phyloP scores from a whole-genome alignment of 768 basidiomycete species.

The Tricholoma bakamatsutake region DNA sequence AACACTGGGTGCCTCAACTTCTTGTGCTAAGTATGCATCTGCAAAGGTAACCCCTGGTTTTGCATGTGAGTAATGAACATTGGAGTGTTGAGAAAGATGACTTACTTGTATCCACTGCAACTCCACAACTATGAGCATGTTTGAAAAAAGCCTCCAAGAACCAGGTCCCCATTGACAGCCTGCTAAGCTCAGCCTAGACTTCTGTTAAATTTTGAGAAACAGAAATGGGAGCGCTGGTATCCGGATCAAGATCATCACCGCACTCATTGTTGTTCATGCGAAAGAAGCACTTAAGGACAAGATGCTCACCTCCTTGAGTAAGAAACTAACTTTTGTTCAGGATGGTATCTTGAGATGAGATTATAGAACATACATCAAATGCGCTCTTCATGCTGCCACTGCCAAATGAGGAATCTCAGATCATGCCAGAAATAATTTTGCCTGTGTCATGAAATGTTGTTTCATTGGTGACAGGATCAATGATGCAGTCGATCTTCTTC shows the following conservation, averaged over 20 bases:
- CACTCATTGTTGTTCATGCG: background rate
- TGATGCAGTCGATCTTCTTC: background rate
- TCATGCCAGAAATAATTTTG: background rate
- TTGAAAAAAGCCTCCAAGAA: background rate
- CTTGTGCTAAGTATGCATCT: too few relatives aligned
- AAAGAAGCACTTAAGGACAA: background rate
- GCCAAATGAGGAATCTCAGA: background rate
- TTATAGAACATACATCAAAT: background rate
- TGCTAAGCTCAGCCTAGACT: background rate
- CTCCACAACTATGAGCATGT: background rate
- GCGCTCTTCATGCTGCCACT: background rate
- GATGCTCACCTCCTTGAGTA: background rate
- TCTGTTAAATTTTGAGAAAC: background rate
- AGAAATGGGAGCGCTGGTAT: background rate
- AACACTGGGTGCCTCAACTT: too few relatives aligned
- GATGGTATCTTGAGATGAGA: background rate
- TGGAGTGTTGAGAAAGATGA: background rate
- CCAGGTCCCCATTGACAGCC: background rate
- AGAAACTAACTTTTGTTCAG: background rate
- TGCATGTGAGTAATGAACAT: background rate
- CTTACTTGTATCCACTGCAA: background rate
- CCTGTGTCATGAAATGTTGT: background rate
- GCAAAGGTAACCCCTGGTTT: background rate
- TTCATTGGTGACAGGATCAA: background rate
- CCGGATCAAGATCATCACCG: background rate